These are phyloP conservation scores for Scedosporium aurantiacum DNA, from an alignment of 2,329 filamentous ascomycete genomes.

Conservation along the genomic window DNA sequence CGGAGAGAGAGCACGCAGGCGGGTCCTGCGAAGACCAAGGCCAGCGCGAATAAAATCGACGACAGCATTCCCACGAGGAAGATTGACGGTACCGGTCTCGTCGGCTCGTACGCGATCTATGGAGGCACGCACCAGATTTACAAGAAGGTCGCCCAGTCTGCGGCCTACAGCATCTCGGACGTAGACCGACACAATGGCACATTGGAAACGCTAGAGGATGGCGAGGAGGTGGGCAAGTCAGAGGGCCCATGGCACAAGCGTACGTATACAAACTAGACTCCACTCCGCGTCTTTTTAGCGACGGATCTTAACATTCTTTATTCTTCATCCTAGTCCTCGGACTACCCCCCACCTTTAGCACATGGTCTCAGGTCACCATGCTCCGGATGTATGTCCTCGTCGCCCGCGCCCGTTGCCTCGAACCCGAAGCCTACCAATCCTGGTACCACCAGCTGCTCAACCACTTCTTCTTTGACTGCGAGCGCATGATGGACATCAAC, in stretches of 20 bases:
- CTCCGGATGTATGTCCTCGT: conserved; percentile 90
- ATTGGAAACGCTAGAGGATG: conserved; percentile 61
- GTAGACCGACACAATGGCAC: conserved; percentile 52
- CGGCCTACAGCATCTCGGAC: conserved; percentile 65
- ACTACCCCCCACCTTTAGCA: conserved; percentile 79
- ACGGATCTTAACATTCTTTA: conserved; percentile 1
- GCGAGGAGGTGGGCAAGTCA: conserved; percentile 71
- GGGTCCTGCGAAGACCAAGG: not conserved
- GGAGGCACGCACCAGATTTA: conserved; percentile 4
- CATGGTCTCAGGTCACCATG: conserved; percentile 93
- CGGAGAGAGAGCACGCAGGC: conserved; percentile 1
- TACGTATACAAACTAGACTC: conserved; percentile 27
- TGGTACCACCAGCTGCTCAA: conserved; percentile 90
- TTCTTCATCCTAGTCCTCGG: conserved; percentile 49
- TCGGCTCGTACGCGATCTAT: conserved; percentile 6
- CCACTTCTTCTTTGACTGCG: conserved; percentile 87
- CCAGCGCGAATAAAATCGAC: not conserved
- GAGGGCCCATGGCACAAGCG: conserved; percentile 73
- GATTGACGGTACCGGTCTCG: not conserved
- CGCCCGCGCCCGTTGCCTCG: conserved; percentile 70
- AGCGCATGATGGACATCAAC: conserved; percentile 70
- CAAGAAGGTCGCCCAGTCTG: conserved; percentile 30
- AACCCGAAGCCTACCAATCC: conserved; percentile 53
- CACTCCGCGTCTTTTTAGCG: not conserved
- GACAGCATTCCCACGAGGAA: not conserved